Conservation (phyloP, 306 rosid genomes). For the Prosopis cineraria region DNA sequence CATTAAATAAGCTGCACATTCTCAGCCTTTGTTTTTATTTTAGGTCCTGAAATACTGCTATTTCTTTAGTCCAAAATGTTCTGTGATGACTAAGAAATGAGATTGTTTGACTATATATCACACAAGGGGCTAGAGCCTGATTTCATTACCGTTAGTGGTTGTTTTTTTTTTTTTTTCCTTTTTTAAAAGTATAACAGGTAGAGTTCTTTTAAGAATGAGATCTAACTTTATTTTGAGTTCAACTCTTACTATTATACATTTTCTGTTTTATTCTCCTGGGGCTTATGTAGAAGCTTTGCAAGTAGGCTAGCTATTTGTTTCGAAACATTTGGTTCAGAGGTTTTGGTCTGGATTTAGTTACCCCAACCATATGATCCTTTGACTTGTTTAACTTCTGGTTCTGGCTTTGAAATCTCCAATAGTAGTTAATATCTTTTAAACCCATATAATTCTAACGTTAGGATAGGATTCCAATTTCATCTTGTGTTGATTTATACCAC, state of each 20-base stretch:
- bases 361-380: neutral
- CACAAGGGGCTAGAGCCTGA: too few species aligned
- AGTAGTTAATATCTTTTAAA: neutral
- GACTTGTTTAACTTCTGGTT: neutral
- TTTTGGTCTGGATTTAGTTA: conserved; percentile 1
- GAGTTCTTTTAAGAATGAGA: neutral
- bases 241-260: neutral
- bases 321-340: neutral
- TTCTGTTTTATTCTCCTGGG: neutral
- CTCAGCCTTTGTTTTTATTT: neutral
- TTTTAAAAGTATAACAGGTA: too few species aligned
- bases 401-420: neutral
- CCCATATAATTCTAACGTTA: neutral
- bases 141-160: too few species aligned
- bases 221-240: neutral
- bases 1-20: neutral
- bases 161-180: too few species aligned
- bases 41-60: neutral
- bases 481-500: neutral
- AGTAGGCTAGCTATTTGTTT: neutral
- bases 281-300: neutral
- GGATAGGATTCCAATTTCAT: neutral
- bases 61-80: neutral
- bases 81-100: neutral
- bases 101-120: neutral